phyloP scores from a whole-genome alignment of 306 rosid genomes.

The Acacia crassicarpa region DNA sequence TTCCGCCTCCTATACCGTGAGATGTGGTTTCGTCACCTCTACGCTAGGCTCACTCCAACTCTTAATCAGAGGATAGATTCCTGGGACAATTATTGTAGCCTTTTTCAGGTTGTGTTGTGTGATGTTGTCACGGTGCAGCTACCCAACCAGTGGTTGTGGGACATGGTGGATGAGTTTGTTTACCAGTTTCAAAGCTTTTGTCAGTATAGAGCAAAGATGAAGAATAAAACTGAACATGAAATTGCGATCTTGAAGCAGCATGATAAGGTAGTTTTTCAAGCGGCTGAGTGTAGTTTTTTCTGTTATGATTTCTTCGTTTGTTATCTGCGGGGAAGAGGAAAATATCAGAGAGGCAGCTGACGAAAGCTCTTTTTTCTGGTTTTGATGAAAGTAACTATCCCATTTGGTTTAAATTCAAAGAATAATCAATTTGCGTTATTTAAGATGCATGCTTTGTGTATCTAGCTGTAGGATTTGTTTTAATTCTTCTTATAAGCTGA shows the following conservation, averaged over 20 bases:
- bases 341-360: neutral
- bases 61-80: constrained; percentile 92
- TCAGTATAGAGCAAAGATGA: constrained; percentile 91
- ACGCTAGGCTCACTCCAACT: constrained; percentile 84
- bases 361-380: neutral
- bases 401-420: neutral
- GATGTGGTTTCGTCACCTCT: constrained; percentile 99
- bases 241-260: constrained; percentile 72
- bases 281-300: neutral
- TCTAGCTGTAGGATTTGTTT: neutral
- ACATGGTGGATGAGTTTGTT: constrained; percentile 96
- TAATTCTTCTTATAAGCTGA: neutral
- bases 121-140: constrained; percentile 97
- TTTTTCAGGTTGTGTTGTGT: constrained; percentile 90
- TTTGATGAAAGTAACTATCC: neutral
- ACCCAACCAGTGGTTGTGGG: constrained; percentile 99
- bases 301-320: neutral
- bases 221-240: constrained; percentile 84
- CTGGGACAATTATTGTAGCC: constrained; percentile 91
- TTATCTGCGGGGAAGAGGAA: neutral
- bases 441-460: neutral
- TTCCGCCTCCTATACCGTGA: constrained; percentile 93
- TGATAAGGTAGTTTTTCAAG: constrained; percentile 59
- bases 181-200: constrained; percentile 98
- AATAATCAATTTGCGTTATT: neutral